Conservation (phyloP, 2,329 filamentous ascomycete species). For the Ceratocystis smalleyi region DNA sequence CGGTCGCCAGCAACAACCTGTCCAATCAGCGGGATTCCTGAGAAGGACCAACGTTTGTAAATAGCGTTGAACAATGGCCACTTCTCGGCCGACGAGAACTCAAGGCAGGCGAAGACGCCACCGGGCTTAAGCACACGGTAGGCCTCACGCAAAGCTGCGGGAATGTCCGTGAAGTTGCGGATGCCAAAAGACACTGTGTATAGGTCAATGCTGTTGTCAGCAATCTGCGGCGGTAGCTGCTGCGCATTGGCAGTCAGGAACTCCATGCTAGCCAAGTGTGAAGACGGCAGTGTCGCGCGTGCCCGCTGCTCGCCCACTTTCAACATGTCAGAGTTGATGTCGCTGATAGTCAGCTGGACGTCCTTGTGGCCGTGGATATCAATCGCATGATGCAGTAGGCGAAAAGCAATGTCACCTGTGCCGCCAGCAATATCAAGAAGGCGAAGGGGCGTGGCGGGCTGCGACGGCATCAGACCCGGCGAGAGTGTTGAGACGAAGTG, state of each 20-base stretch:
- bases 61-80: conserved; percentile 64
- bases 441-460: conserved; percentile 38
- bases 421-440: conserved; percentile 96
- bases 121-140: conserved; percentile 82
- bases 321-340: conserved; percentile 95
- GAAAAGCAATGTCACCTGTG: conserved; percentile 95
- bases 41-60: conserved; percentile 94
- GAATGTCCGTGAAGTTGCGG: conserved; percentile 89
- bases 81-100: conserved; percentile 74
- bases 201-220: conserved; percentile 62
- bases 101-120: conserved; percentile 88
- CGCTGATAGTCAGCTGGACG: conserved; percentile 75
- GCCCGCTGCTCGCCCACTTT: conserved; percentile 72
- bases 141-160: conserved; percentile 65
- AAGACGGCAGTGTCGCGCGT: conserved; percentile 34
- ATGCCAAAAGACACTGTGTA: conserved; percentile 98
- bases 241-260: conserved; percentile 92
- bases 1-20: conserved; percentile 87
- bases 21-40: conserved; percentile 84
- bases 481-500: conserved; percentile 87
- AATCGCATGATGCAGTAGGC: conserved; percentile 78
- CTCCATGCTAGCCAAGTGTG: conserved; percentile 39
- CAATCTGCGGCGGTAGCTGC: conserved; percentile 45
- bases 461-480: conserved; percentile 46
- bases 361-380: conserved; percentile 58